phyloP scores from a whole-genome alignment of 2,329 filamentous ascomycete genomes.

The Clarireedia homoeocarpa region DNA sequence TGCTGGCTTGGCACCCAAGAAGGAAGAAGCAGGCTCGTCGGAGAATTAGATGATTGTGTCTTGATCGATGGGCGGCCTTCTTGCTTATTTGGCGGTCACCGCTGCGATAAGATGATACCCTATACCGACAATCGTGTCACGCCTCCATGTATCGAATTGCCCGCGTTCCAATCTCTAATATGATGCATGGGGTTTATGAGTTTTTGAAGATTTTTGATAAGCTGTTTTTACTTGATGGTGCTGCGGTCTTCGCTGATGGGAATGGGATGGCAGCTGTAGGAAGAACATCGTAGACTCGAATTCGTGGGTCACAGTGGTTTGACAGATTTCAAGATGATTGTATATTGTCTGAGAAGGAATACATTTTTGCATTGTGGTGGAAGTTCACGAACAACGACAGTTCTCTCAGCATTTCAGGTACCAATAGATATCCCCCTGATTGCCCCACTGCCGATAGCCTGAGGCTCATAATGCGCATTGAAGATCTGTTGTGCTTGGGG shows the following conservation, averaged over 20 bases:
- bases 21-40: slow-evolving; percentile 31
- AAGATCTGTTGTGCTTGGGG: too few relatives aligned
- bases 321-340: neutral
- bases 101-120: slow-evolving; percentile 26
- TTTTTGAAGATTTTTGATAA: slow-evolving; percentile 6
- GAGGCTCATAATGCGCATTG: neutral
- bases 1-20: slow-evolving; percentile 45
- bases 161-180: slow-evolving; percentile 10
- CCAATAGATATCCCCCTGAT: neutral
- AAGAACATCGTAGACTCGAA: neutral
- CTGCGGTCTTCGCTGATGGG: neutral
- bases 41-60: slow-evolving; percentile 24
- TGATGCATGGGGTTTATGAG: neutral
- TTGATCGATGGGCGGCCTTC: slow-evolving; percentile 22
- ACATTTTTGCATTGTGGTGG: neutral
- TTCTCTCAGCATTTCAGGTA: neutral
- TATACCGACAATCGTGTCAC: slow-evolving; percentile 20
- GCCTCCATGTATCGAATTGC: slow-evolving; percentile 25
- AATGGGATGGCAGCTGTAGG: neutral
- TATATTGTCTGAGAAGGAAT: neutral
- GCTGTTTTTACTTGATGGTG: neutral
- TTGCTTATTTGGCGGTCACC: slow-evolving; percentile 18
- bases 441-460: neutral
- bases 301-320: neutral
- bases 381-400: too few relatives aligned